Conservation (phyloP, 2,329 filamentous ascomycete genomes). For the Diatrype stigma region DNA sequence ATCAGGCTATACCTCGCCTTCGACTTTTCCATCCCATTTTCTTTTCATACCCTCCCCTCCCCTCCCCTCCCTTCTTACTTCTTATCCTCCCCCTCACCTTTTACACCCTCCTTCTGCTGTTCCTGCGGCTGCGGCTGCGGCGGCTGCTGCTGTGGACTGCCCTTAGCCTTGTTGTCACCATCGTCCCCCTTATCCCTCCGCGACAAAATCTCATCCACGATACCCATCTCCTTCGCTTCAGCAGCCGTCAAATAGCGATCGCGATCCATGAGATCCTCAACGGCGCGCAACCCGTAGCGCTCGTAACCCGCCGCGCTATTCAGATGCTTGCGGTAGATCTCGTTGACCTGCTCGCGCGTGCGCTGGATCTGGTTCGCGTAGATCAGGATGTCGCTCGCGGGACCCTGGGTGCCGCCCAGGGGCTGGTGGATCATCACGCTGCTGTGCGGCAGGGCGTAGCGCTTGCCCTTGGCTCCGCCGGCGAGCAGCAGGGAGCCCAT, state of each 20-base stretch:
- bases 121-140: no score
- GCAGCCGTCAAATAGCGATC: conserved; percentile 90
- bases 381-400: conserved; percentile 81
- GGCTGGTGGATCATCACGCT: conserved; percentile 98
- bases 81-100: no score
- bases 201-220: conserved; percentile 84
- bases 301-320: conserved; percentile 62
- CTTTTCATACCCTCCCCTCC: no score
- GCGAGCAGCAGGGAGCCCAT: conserved; percentile 90
- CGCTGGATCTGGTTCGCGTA: conserved; percentile 95
- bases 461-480: conserved; percentile 78
- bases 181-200: conserved; percentile 41
- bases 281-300: conserved; percentile 73
- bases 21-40: no score
- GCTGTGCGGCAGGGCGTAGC: conserved; percentile 87
- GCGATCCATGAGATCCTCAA: conserved; percentile 93
- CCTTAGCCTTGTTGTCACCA: no score
- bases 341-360: conserved; percentile 78
- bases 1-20: no score
- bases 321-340: conserved; percentile 83
- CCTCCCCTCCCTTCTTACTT: no score
- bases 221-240: conserved; percentile 84
- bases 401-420: conserved; percentile 65
- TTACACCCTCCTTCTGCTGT: no score
- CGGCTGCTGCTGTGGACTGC: no score